Evolutionary conservation across 345 rosid genomes (phyloP).

Genomic region (Hibiscus trionum): DNA sequence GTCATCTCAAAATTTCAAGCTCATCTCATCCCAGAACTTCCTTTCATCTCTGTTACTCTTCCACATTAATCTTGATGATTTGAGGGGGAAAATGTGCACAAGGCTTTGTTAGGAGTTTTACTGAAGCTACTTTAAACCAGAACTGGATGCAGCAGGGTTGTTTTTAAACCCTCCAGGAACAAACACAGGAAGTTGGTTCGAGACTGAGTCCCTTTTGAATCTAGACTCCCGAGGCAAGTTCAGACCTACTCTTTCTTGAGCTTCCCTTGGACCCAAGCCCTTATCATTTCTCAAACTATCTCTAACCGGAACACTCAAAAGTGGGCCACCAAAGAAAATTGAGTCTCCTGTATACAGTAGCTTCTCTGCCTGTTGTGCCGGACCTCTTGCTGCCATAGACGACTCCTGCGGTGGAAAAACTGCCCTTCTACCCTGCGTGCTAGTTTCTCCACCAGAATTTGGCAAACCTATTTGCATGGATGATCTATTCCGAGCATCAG

Average conservation of each 20-base stretch:
- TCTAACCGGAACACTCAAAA: slow-evolving; percentile 51
- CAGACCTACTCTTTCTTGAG: slow-evolving; percentile 48
- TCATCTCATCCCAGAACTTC: slow-evolving; percentile 18
- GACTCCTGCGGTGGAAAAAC: slow-evolving; percentile 41
- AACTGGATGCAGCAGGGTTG: slow-evolving; percentile 32
- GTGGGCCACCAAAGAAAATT: slow-evolving; percentile 84
- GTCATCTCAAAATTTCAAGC: slow-evolving; percentile 11
- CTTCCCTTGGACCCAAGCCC: slow-evolving; percentile 40
- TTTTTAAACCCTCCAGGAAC: slow-evolving; percentile 47
- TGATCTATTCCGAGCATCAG: slow-evolving; percentile 56
- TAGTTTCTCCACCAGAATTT: slow-evolving; percentile 33
- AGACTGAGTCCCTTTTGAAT: slow-evolving; percentile 71
- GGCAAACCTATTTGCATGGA: slow-evolving; percentile 34
- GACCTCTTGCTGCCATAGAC: slow-evolving; percentile 32
- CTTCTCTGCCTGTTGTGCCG: slow-evolving; percentile 55
- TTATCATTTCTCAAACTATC: slow-evolving; percentile 52
- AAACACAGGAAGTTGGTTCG: slow-evolving; percentile 94
- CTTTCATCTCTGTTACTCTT: slow-evolving; percentile 7
- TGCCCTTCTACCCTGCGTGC: slow-evolving; percentile 35
- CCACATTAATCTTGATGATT: neutral
- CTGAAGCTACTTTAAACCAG: slow-evolving; percentile 32
- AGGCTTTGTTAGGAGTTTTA: slow-evolving; percentile 6
- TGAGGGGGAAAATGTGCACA: neutral
- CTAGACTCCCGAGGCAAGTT: slow-evolving; percentile 74
- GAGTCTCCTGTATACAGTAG: slow-evolving; percentile 85